Evolutionary conservation across 2,329 filamentous ascomycete genomes (phyloP), one percentile per base, ranked within the genome.

Genomic region (Tolypocladium amazonense): DNA sequence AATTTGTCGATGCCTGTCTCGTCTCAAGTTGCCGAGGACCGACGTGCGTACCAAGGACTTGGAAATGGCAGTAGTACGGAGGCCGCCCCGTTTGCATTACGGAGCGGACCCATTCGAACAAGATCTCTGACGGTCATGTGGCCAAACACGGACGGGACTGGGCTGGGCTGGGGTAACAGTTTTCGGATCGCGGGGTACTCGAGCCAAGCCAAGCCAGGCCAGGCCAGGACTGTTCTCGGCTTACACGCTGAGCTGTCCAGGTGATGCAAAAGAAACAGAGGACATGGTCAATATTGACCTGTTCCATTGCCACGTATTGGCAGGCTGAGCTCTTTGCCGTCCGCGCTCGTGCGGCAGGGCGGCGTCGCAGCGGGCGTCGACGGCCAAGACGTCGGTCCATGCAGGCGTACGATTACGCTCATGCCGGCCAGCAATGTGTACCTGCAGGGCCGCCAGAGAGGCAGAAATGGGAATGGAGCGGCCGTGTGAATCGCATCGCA

Each of bases 51-150:
- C 43, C 9, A 27, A 47, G 23, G 4, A 47, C 9, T 25, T 14
- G 11, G 43, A 25, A 12, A 45, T 25, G 15, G 3, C 3, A 8
- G 23, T 50, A 27, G 4, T 30, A 18, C 43, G 41, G 41, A 45
- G 11, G 1, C 14, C 23, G 15, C 45, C 18, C 43, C 23, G 45
- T 50, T 8, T 5, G 45, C 4, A 30, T 50, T 50, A 50, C 45
- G 45, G 25, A 30, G 45, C 25, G 20, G 47, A 30, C 47, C 27
- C 47, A 18, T 33, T 2, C 18, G 47, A 33, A n/a, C 47, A 47
- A 57, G n/a, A 54, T 59, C 58, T 59, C 47, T 58, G 59, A 25
- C 43, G 56, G 56, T 58, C 59, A 60, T 58, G 59, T 58, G 59
- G 56, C 56, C 58, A 20, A 30, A 50, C 47, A 50, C 33, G 25